phyloP scores from a whole-genome alignment of 768 basidiomycete species.

The Rhodocollybia butyracea region DNA sequence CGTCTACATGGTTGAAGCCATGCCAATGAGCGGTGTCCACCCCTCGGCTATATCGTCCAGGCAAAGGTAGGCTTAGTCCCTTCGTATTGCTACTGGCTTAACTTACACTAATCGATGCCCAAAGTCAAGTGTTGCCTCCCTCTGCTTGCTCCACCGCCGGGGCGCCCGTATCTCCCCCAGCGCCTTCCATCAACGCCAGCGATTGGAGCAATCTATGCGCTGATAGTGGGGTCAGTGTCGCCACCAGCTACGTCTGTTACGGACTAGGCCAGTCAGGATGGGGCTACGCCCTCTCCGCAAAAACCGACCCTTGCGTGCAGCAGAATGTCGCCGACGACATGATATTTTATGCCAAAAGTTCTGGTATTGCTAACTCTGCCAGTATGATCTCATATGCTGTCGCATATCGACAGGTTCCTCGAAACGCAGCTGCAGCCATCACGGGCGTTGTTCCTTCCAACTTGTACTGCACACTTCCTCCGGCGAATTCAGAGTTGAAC shows the following conservation, averaged over 20 bases:
- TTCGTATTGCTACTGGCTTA: background rate
- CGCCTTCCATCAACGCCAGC: conserved; percentile 34
- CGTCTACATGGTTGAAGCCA: background rate
- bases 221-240: conserved; percentile 33
- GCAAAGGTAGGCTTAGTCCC: background rate
- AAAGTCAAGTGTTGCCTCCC: background rate
- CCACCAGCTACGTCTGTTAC: conserved; percentile 38
- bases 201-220: conserved; percentile 45
- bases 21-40: background rate
- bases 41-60: background rate
- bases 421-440: conserved; percentile 41
- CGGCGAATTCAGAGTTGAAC: conserved; percentile 37
- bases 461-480: conserved; percentile 39
- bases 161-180: conserved; percentile 10
- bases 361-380: conserved; percentile 34
- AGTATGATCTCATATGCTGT: conserved; percentile 41
- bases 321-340: conserved; percentile 47
- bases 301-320: conserved; percentile 45
- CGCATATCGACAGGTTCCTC: conserved; percentile 38
- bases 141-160: conserved; percentile 1
- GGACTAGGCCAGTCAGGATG: conserved; percentile 36
- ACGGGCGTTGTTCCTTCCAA: conserved; percentile 41
- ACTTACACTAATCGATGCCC: conserved; percentile 12
- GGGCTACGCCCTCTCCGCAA: conserved; percentile 41
- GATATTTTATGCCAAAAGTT: conserved; percentile 47